phyloP scores from a whole-genome alignment of 108 stramenopile species.

The Cyclotella choctawhatcheeana region DNA sequence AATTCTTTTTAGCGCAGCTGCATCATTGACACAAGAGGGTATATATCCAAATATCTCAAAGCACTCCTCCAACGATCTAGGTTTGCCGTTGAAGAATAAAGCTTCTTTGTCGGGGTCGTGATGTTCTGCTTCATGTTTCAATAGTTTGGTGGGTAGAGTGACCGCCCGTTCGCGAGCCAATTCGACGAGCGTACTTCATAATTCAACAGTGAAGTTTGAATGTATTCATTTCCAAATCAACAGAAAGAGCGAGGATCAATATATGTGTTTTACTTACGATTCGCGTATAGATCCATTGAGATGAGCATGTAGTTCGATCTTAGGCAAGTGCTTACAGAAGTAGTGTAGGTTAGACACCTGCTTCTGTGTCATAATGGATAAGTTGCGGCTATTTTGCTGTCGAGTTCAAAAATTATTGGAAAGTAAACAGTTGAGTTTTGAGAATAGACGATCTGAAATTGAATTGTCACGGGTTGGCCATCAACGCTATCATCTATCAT shows the following conservation, averaged over 20 bases:
- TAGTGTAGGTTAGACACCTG: constrained; percentile 13
- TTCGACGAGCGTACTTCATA: constrained; percentile 76
- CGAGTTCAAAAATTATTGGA: too few species aligned
- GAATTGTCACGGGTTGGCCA: too few species aligned
- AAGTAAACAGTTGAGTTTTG: too few species aligned
- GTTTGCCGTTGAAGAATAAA: constrained; percentile 51
- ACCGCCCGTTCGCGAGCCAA: constrained; percentile 62
- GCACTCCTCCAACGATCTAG: constrained; percentile 70
- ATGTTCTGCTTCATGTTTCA: constrained; percentile 25
- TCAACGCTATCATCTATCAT: too few species aligned
- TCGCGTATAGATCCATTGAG: constrained; percentile 90
- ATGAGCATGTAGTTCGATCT: constrained; percentile 91
- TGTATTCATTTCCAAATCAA: too few species aligned
- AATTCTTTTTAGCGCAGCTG: constrained; percentile 61
- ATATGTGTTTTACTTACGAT: too few species aligned
- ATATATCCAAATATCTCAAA: constrained; percentile 88
- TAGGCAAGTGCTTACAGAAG: constrained; percentile 51
- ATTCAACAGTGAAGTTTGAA: too few species aligned
- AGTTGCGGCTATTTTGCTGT: not conserved
- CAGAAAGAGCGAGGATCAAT: too few species aligned
- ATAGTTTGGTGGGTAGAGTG: constrained; percentile 39
- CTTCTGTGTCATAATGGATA: not conserved
- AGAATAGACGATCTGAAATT: too few species aligned
- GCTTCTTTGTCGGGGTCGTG: constrained; percentile 18
- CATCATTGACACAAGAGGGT: constrained; percentile 64